Percentiles rank a stretch among this genome's conserved stretches.
phyloP scores from a whole-genome alignment of 352 stramenopile genomes.

The Halophytophthora batemanensis region DNA sequence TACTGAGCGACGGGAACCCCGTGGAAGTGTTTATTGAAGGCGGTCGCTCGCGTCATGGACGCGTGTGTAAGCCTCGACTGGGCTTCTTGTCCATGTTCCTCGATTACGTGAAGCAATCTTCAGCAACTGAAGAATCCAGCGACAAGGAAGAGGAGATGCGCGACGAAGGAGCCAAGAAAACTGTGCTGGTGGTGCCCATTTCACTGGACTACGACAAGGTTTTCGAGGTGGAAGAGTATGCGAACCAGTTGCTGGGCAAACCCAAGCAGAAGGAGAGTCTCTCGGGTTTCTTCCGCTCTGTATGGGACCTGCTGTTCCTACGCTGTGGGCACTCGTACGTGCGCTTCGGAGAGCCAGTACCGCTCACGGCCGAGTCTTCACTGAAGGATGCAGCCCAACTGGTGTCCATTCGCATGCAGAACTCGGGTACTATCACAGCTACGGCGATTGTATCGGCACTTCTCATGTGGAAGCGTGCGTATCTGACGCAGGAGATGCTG shows the following conservation, averaged over 20 bases:
- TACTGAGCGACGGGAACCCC: constrained; percentile 75
- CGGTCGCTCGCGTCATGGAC: constrained; percentile 76
- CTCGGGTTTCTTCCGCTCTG: constrained; percentile 62
- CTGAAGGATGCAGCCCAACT: constrained; percentile 46
- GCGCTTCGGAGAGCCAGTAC: constrained; percentile 70
- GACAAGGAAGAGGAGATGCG: constrained; percentile 15
- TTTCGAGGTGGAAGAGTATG: constrained; percentile 86
- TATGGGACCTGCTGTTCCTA: constrained; percentile 71
- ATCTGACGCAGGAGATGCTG: constrained; percentile 62
- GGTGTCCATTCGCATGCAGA: constrained; percentile 73
- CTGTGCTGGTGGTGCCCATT: constrained; percentile 78
- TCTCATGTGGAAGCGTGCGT: constrained; percentile 75
- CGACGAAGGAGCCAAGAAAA: constrained; percentile 25
- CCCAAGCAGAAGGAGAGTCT: constrained; percentile 84
- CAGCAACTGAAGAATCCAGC: constrained; percentile 4
- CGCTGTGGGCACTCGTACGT: constrained; percentile 84
- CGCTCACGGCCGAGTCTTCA: constrained; percentile 44
- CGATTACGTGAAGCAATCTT: constrained; percentile 39
- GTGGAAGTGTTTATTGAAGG: constrained; percentile 90
- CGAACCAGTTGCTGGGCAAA: constrained; percentile 82
- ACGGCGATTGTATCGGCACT: constrained; percentile 69
- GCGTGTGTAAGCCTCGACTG: constrained; percentile 66
- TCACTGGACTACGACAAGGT: constrained; percentile 89
- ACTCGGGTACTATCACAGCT: constrained; percentile 67
- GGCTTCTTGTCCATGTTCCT: constrained; percentile 77